Conservation (phyloP, 345 rosid genomes). For the Ailanthus altissimus region DNA sequence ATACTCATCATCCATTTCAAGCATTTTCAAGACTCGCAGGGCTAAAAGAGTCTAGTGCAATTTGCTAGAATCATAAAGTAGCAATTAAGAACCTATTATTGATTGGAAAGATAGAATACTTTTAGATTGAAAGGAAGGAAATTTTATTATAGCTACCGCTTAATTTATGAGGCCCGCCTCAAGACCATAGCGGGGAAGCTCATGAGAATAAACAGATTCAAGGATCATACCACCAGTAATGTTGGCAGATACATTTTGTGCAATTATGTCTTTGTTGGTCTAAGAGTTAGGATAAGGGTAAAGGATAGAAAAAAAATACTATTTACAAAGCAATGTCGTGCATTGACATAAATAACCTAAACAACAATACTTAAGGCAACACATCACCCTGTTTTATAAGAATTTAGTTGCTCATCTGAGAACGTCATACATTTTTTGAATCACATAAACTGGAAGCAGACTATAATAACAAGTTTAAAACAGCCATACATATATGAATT, state of each 20-base stretch:
- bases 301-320: too few species aligned
- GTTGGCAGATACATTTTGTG: conserved; percentile 55
- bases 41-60: conserved; percentile 73
- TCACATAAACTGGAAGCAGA: not conserved
- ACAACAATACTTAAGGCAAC: not conserved
- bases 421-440: not conserved
- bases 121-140: not conserved
- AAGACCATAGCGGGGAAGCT: conserved; percentile 64
- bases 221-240: conserved; percentile 62
- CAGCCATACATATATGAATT: not conserved
- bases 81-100: not conserved
- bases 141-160: conserved; percentile 55
- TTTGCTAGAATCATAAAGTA: conserved; percentile 40
- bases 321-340: not conserved
- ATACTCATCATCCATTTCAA: conserved; percentile 70
- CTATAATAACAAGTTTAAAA: too few species aligned
- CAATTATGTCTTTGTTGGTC: conserved; percentile 67
- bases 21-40: conserved; percentile 61
- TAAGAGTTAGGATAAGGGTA: conserved; percentile 27
- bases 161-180: conserved; percentile 72
- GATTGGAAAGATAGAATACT: not conserved
- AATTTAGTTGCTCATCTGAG: not conserved
- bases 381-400: not conserved
- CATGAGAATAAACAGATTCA: conserved; percentile 68
- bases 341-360: not conserved